These are phyloP conservation scores for Psilocybe cyanescens DNA, from an alignment of 768 basidiomycete genomes.

Conservation along the genomic window DNA sequence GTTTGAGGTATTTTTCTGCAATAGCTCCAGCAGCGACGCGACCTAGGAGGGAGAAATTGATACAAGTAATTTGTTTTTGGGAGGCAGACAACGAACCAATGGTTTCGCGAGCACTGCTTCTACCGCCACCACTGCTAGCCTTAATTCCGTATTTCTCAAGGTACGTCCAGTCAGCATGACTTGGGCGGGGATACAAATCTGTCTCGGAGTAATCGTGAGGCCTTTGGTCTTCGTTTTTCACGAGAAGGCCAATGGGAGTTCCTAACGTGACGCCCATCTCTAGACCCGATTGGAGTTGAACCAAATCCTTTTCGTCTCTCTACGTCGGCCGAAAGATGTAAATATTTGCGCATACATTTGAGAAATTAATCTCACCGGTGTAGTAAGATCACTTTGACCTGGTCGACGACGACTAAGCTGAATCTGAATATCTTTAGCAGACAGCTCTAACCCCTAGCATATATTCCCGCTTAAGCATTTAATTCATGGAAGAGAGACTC, in stretches of 20 bases:
- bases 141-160: constrained; percentile 97
- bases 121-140: constrained; percentile 95
- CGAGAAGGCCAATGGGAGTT: constrained; percentile 95
- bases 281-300: constrained; percentile 90
- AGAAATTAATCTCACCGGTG: constrained; percentile 66
- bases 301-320: constrained; percentile 96
- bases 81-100: constrained; percentile 61
- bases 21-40: constrained; percentile 98
- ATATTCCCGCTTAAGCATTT: constrained; percentile 4
- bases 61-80: background rate
- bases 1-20: constrained; percentile 92
- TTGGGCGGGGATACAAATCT: constrained; percentile 95
- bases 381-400: constrained; percentile 96
- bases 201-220: constrained; percentile 99
- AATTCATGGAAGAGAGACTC: constrained; percentile 1
- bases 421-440: constrained; percentile 83
- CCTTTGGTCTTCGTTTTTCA: constrained; percentile 97
- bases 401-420: constrained; percentile 92
- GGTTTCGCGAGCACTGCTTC: constrained; percentile 95
- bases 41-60: constrained; percentile 43
- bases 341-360: constrained; percentile 2
- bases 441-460: constrained; percentile 77
- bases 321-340: constrained; percentile 2
- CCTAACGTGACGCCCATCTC: constrained; percentile 96
- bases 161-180: constrained; percentile 98